Percentiles rank a stretch among this genome's conserved stretches.
Conservation (phyloP, 345 rosid species). For the Pistacia integerrima region DNA sequence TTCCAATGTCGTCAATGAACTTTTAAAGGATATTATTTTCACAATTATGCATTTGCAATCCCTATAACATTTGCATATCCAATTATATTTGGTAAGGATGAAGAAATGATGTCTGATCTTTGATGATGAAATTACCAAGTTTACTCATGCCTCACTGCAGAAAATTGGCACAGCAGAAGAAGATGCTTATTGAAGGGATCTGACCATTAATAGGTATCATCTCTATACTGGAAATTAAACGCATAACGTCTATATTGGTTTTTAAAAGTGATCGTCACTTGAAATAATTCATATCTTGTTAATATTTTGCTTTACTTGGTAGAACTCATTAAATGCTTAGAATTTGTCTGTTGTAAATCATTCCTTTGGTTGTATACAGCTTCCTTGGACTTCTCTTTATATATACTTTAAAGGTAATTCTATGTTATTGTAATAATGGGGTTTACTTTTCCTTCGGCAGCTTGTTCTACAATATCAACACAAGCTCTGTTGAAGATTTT, state of each 20-base stretch:
- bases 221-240: neutral
- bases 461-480: slow-evolving; percentile 88
- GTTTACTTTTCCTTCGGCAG: slow-evolving; percentile 41
- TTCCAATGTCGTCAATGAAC: neutral
- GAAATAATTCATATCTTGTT: neutral
- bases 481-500: slow-evolving; percentile 73
- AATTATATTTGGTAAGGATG: neutral
- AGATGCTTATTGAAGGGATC: slow-evolving; percentile 92
- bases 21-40: neutral
- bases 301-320: neutral
- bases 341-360: neutral
- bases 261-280: neutral
- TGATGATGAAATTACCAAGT: neutral
- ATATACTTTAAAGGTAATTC: neutral
- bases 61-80: neutral
- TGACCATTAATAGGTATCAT: slow-evolving; percentile 87
- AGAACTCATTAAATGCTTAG: neutral
- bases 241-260: neutral
- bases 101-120: neutral
- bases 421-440: slow-evolving; percentile 9
- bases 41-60: neutral
- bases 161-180: slow-evolving; percentile 92
- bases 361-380: neutral
- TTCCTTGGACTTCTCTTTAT: neutral
- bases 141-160: slow-evolving; percentile 39